A percentile compares a stretch with the other conserved stretches of the same genome.
Evolutionary conservation across 768 basidiomycete species (phyloP).

Genomic region (Suillus occidentalis): DNA sequence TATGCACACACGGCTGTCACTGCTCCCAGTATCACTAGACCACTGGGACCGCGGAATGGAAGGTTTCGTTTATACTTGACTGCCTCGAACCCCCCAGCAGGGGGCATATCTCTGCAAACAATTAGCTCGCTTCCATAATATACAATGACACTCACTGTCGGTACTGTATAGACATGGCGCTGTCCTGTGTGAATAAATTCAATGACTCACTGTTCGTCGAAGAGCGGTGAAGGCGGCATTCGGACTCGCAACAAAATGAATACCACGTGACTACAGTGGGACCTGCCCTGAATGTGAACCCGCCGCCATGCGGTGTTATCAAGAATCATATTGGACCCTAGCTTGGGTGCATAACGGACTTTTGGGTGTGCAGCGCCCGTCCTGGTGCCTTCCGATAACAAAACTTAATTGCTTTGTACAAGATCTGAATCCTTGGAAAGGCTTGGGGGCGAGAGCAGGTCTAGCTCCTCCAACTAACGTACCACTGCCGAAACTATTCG

Average conservation of each 20-base stretch:
- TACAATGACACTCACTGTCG: conserved; percentile 26
- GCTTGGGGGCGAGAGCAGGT: not conserved
- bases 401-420: not conserved
- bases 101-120: conserved; percentile 86
- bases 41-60: conserved; percentile 84
- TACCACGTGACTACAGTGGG: not conserved
- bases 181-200: not conserved
- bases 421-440: not conserved
- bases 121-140: conserved; percentile 11
- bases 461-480: not conserved
- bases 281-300: conserved; percentile 3
- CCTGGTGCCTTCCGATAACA: not conserved
- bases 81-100: conserved; percentile 87
- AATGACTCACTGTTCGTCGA: conserved; percentile 9
- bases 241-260: not conserved
- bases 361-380: not conserved
- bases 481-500: not conserved
- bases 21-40: conserved; percentile 81
- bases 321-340: not conserved
- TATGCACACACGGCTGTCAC: conserved; percentile 83
- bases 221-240: not conserved
- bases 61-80: conserved; percentile 96
- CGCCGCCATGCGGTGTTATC: not conserved
- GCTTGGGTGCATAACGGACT: conserved; percentile 1
- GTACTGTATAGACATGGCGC: conserved; percentile 25